phyloP scores from a whole-genome alignment of 768 basidiomycete species.

The Sarcomyxa edulis region DNA sequence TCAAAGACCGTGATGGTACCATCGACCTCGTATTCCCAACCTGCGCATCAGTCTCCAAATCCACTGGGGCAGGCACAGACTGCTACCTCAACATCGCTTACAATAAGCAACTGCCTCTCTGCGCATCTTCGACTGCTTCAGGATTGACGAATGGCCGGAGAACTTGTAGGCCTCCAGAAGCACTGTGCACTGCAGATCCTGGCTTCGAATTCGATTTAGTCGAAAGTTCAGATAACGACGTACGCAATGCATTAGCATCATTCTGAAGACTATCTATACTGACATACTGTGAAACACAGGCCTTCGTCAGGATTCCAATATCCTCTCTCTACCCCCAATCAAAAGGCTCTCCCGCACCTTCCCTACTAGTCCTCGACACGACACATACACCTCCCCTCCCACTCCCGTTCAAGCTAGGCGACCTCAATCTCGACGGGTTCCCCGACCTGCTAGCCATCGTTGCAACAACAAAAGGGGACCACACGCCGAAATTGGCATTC shows the following conservation, averaged over 20 bases:
- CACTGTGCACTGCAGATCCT: slow-evolving; percentile 79
- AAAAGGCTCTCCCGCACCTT: slow-evolving; percentile 25
- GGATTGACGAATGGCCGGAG: slow-evolving; percentile 43
- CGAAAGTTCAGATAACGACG: slow-evolving; percentile 43
- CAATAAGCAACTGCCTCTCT: slow-evolving; percentile 86
- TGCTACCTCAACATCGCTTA: slow-evolving; percentile 91
- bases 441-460: slow-evolving; percentile 75
- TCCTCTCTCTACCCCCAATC: slow-evolving; percentile 45
- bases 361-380: slow-evolving; percentile 68
- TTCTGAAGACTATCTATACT: not conserved
- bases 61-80: slow-evolving; percentile 65
- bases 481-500: slow-evolving; percentile 55
- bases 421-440: slow-evolving; percentile 91
- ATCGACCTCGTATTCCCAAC: slow-evolving; percentile 92
- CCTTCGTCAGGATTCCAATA: slow-evolving; percentile 63
- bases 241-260: slow-evolving; percentile 19
- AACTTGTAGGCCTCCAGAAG: slow-evolving; percentile 69
- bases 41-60: slow-evolving; percentile 64
- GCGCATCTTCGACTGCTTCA: slow-evolving; percentile 50
- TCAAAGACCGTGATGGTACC: slow-evolving; percentile 96
- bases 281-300: slow-evolving; percentile 32
- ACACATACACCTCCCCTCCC: slow-evolving; percentile 66
- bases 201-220: slow-evolving; percentile 74
- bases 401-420: slow-evolving; percentile 76
- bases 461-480: slow-evolving; percentile 29